These are phyloP conservation scores for Metarhizium album DNA, from an alignment of 2,329 filamentous ascomycete genomes.

Conservation along the genomic window DNA sequence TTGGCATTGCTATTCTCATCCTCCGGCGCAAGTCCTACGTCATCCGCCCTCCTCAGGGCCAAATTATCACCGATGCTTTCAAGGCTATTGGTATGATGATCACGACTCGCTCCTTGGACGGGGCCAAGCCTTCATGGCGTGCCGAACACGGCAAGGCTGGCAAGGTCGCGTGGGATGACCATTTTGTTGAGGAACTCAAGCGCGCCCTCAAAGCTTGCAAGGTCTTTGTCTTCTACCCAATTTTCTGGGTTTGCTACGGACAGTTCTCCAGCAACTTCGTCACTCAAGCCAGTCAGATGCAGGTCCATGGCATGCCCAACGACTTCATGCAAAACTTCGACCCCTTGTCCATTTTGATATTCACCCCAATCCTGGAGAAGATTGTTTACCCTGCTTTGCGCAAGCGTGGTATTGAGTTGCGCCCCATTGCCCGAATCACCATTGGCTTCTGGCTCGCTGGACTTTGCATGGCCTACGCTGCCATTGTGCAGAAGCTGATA, in stretches of 20 bases:
- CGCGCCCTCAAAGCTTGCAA: conserved; percentile 57
- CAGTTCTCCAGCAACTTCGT: conserved; percentile 59
- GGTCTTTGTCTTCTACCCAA: conserved; percentile 56
- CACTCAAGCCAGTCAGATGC: conserved; percentile 47
- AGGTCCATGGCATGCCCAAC: conserved; percentile 56
- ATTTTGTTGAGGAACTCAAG: conserved; percentile 63
- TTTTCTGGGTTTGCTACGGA: conserved; percentile 58
- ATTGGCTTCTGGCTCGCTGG: conserved; percentile 48
- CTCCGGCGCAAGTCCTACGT: conserved; percentile 34
- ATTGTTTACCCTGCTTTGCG: conserved; percentile 52
- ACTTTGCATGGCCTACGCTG: conserved; percentile 46
- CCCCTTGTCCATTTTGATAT: conserved; percentile 54
- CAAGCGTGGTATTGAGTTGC: conserved; percentile 46
- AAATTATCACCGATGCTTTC: conserved; percentile 56
- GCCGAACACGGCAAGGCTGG: conserved; percentile 34
- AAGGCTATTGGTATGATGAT: conserved; percentile 31
- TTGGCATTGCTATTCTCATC: conserved; percentile 44
- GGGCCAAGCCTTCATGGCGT: conserved; percentile 56
- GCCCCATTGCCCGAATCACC: conserved; percentile 54
- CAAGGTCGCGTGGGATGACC: conserved; percentile 51
- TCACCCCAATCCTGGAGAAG: conserved; percentile 53
- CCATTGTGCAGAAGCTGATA: conserved; percentile 49
- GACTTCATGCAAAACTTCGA: conserved; percentile 61
- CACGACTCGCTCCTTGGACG: conserved; percentile 36
- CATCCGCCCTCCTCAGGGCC: conserved; percentile 47